Percentiles rank a stretch among this genome's conserved stretches.
Conservation (phyloP, 176 grass and related monocot species). For the Eleusine coracana region DNA sequence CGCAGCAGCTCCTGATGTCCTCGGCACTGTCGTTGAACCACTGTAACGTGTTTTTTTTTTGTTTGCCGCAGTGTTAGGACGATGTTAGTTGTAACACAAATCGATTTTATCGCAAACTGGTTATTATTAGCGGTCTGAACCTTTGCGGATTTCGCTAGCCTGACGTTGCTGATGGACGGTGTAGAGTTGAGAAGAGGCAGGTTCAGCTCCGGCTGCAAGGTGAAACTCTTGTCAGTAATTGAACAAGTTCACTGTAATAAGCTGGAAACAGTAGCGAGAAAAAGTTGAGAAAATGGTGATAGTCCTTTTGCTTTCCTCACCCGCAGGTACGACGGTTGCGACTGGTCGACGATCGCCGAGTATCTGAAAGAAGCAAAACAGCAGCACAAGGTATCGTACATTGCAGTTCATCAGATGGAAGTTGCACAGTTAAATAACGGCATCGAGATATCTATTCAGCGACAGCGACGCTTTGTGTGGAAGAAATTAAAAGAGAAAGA, state of each 20-base stretch:
- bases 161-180: slow-evolving; percentile 66
- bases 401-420: background rate
- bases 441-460: background rate
- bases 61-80: background rate
- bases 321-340: slow-evolving; percentile 51
- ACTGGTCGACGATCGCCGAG: slow-evolving; percentile 75
- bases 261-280: background rate
- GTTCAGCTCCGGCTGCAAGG: slow-evolving; percentile 78
- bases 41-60: slow-evolving; percentile 25
- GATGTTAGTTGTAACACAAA: background rate
- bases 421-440: background rate
- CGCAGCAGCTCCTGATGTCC: slow-evolving; percentile 80
- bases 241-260: background rate
- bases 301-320: slow-evolving; percentile 10
- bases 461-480: no score
- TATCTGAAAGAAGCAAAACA: slow-evolving; percentile 55
- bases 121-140: slow-evolving; percentile 24
- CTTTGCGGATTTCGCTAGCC: slow-evolving; percentile 86
- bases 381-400: background rate
- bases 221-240: background rate
- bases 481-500: background rate
- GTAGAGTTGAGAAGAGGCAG: slow-evolving; percentile 67
- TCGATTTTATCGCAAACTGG: background rate
- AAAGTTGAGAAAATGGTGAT: background rate
- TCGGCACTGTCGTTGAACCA: slow-evolving; percentile 90